Percentiles rank a stretch among this genome's conserved stretches.
These are phyloP conservation scores for Fraxinus dipetala DNA, from an alignment of 305 asterid species.

Conservation along the genomic window DNA sequence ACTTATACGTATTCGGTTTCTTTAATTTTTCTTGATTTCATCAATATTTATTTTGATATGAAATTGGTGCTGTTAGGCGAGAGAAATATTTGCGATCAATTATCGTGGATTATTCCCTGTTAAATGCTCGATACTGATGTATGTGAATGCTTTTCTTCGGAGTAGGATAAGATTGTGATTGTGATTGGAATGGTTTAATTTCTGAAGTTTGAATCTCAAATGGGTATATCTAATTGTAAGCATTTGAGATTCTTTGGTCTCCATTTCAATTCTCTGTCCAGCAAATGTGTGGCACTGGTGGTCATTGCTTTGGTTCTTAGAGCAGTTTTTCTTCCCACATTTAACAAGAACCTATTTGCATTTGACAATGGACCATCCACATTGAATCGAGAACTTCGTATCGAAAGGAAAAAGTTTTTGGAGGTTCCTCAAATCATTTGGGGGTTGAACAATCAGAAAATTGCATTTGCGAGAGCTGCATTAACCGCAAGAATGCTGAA, in stretches of 20 bases:
- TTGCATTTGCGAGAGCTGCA: constrained; percentile 83
- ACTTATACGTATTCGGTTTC: background rate
- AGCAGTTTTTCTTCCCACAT: constrained; percentile 33
- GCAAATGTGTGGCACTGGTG: constrained; percentile 45
- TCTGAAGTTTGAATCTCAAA: constrained; percentile 31
- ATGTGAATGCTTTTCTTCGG: background rate
- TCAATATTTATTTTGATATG: background rate
- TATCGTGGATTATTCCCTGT: background rate
- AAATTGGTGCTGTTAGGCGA: background rate
- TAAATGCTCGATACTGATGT: background rate
- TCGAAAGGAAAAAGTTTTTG: constrained; percentile 41
- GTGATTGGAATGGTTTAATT: constrained; percentile 20
- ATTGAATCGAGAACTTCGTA: constrained; percentile 17
- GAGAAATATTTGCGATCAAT: background rate
- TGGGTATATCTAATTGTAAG: constrained; percentile 45
- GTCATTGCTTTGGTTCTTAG: constrained; percentile 39
- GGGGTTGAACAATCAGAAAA: constrained; percentile 90
- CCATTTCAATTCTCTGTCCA: constrained; percentile 42
- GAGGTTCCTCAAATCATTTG: constrained; percentile 85
- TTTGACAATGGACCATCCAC: constrained; percentile 8
- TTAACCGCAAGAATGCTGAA: constrained; percentile 72
- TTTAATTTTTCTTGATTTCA: too few relatives aligned
- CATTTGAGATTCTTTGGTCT: constrained; percentile 33
- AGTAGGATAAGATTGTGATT: background rate
- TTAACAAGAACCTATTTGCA: background rate